Evolutionary conservation across 352 stramenopile species (phyloP).

Genomic region (Phytophthora fragariaefolia): DNA sequence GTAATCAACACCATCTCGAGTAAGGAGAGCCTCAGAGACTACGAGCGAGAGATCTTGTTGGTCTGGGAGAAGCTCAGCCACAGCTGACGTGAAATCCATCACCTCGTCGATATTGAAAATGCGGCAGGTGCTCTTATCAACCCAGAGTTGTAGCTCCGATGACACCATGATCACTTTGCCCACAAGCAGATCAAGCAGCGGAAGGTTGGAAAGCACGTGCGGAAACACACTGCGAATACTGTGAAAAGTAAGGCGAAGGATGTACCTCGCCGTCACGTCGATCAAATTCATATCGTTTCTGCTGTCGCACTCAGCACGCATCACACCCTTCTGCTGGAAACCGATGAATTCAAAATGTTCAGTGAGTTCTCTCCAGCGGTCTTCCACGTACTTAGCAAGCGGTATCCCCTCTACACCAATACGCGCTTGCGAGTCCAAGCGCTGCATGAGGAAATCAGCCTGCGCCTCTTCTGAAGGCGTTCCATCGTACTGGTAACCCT

Average conservation of each 20-base stretch:
- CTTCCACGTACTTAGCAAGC: neutral
- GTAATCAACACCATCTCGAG: neutral
- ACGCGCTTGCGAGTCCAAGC: neutral
- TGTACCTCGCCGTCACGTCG: conserved; percentile 1
- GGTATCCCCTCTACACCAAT: neutral
- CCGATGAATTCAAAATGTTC: conserved; percentile 12
- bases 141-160: conserved; percentile 5
- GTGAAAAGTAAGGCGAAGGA: conserved; percentile 7
- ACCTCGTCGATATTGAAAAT: conserved; percentile 6
- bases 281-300: neutral
- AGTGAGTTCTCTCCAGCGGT: neutral
- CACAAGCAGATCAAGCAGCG: conserved; percentile 1
- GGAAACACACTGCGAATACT: conserved; percentile 13
- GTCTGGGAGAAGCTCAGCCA: conserved; percentile 15
- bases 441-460: conserved; percentile 11
- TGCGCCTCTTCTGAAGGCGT: neutral
- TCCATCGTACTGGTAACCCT: neutral
- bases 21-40: neutral
- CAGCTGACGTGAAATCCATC: conserved; percentile 7
- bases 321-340: conserved; percentile 16
- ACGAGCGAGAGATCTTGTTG: neutral
- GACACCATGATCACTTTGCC: conserved; percentile 17
- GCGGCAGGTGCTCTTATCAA: conserved; percentile 5
- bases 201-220: conserved; percentile 6
- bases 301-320: neutral